Conservation (phyloP, 1,284 basidiomycete species). For the Malassezia japonica region DNA sequence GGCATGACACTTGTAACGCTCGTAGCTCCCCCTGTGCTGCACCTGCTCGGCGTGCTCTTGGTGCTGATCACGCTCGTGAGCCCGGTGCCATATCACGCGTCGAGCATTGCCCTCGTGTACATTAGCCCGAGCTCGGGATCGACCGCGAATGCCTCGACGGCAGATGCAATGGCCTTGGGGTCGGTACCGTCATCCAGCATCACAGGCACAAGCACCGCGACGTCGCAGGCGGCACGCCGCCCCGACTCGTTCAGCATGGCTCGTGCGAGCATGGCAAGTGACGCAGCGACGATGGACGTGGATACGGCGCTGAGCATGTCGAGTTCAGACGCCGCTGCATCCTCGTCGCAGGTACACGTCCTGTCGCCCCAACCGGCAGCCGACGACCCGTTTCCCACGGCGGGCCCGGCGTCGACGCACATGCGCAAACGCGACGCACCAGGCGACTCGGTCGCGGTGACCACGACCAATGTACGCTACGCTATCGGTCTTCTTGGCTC, state of each 20-base stretch:
- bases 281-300: too few species aligned
- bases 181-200: too few species aligned
- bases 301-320: too few species aligned
- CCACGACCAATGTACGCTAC: neutral
- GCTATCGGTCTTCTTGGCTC: conserved; percentile 7
- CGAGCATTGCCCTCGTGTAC: conserved; percentile 16
- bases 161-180: neutral
- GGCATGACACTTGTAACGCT: conserved; percentile 4
- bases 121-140: neutral
- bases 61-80: conserved; percentile 13
- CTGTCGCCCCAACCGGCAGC: neutral
- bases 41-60: conserved; percentile 2
- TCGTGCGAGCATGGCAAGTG: too few species aligned
- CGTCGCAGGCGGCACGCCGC: too few species aligned
- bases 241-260: conserved; percentile 1
- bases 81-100: conserved; percentile 13
- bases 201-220: too few species aligned
- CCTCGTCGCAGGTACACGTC: too few species aligned
- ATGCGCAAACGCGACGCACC: neutral
- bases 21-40: neutral
- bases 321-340: too few species aligned
- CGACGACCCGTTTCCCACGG: neutral
- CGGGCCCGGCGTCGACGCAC: too few species aligned
- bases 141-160: neutral
- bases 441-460: neutral